A percentile compares a stretch with the other conserved stretches of the same genome.
phyloP scores from a whole-genome alignment of 306 rosid genomes.

The Corylus heterophylla region DNA sequence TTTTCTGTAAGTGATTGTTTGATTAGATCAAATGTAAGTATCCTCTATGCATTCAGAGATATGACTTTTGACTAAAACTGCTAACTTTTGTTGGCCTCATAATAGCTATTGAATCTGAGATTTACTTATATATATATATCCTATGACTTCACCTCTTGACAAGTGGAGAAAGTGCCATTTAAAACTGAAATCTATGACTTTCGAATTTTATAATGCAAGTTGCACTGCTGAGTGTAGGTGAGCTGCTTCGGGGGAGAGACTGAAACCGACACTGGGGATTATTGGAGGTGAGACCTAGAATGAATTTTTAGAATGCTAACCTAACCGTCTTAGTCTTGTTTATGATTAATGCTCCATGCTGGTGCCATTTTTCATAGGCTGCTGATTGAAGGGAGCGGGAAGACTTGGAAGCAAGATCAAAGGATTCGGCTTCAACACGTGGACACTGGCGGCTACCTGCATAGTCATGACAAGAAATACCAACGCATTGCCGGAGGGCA shows the following conservation, averaged over 20 bases:
- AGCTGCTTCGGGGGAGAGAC: slow-evolving; percentile 89
- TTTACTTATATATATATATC: neutral
- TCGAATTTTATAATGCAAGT: slow-evolving; percentile 2
- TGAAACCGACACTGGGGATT: slow-evolving; percentile 85
- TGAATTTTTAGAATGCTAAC: slow-evolving; percentile 3
- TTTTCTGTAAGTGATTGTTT: neutral
- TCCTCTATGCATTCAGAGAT: neutral
- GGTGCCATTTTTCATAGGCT: slow-evolving; percentile 48
- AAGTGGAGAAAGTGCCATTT: neutral
- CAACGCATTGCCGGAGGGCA: slow-evolving; percentile 96
- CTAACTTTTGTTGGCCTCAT: neutral
- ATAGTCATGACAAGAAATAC: slow-evolving; percentile 97
- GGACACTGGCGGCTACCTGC: slow-evolving; percentile 83
- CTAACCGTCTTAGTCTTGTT: slow-evolving; percentile 8
- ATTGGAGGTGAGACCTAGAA: slow-evolving; percentile 67
- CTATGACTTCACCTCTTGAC: neutral
- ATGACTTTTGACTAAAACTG: slow-evolving; percentile 23
- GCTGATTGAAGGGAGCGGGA: slow-evolving; percentile 79
- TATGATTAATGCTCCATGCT: slow-evolving; percentile 27
- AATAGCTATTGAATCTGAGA: slow-evolving; percentile 7
- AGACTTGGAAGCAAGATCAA: slow-evolving; percentile 98
- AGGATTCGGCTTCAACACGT: slow-evolving; percentile 86
- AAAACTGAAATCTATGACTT: slow-evolving; percentile 16
- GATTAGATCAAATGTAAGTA: neutral
- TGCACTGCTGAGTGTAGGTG: slow-evolving; percentile 50